Conservation (phyloP, 345 rosid genomes). For the Eucalyptus microcorys region DNA sequence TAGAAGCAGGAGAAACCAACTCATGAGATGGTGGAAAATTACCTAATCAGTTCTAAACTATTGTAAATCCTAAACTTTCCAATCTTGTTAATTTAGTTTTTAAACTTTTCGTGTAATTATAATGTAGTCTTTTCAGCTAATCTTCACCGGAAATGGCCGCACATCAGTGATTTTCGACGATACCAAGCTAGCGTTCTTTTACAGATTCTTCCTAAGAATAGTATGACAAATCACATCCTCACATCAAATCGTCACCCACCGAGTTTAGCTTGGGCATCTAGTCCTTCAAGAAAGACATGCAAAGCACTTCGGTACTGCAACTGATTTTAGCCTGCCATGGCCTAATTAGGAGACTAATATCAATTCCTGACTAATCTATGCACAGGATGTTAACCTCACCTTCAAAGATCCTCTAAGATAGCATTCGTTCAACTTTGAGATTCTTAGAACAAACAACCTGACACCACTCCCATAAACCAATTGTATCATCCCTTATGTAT, state of each 20-base stretch:
- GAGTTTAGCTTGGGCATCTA: not conserved
- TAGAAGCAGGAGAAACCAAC: not conserved
- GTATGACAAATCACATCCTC: not conserved
- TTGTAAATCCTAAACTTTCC: too few relatives aligned
- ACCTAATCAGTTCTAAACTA: not conserved
- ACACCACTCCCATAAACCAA: not conserved
- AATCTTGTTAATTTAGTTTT: too few relatives aligned
- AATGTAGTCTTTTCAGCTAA: too few relatives aligned
- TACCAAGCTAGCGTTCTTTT: too few relatives aligned
- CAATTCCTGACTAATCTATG: too few relatives aligned
- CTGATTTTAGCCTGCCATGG: not conserved
- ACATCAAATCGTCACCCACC: fast-evolving
- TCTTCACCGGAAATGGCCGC: too few relatives aligned
- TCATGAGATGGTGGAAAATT: not conserved
- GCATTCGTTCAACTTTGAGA: not conserved
- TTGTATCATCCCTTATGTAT: not conserved
- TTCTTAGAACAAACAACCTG: not conserved
- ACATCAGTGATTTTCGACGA: too few relatives aligned
- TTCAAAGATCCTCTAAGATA: not conserved
- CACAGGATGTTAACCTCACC: not conserved
- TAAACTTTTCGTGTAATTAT: too few relatives aligned
- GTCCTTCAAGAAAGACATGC: not conserved
- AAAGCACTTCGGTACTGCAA: too few relatives aligned
- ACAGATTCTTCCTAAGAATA: not conserved
- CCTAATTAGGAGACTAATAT: not conserved